These are phyloP conservation scores for Ustilago hordei DNA, from an alignment of 1,284 basidiomycete species.

Conservation along the genomic window DNA sequence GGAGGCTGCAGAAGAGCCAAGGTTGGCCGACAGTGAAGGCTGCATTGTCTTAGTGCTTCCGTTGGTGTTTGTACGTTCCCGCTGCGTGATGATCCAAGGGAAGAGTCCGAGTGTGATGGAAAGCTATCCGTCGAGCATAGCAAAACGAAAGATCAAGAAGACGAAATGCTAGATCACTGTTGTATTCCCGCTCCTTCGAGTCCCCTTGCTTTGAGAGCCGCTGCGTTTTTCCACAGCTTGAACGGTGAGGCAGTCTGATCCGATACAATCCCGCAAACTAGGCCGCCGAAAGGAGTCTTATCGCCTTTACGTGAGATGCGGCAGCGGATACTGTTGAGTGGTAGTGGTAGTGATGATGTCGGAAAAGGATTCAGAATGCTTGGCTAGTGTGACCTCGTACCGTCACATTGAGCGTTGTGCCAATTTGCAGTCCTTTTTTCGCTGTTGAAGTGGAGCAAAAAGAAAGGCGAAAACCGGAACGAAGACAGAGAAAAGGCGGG, in stretches of 20 bases:
- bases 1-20: not conserved
- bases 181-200: not conserved
- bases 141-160: not conserved
- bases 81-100: not conserved
- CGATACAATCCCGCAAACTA: not conserved
- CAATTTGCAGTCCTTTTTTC: not conserved
- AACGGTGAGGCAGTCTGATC: not conserved
- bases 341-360: not conserved
- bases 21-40: not conserved
- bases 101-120: not conserved
- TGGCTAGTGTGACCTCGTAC: slow-evolving; percentile 3
- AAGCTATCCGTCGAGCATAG: not conserved
- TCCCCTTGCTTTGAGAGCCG: not conserved
- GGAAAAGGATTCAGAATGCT: not conserved
- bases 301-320: too few relatives aligned
- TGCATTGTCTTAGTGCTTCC: not conserved
- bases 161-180: not conserved
- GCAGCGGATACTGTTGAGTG: not conserved
- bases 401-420: not conserved
- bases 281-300: not conserved
- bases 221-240: not conserved
- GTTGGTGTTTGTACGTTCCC: not conserved
- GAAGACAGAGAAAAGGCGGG: slow-evolving; percentile 1
- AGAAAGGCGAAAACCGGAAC: slow-evolving; percentile 7
- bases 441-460: slow-evolving; percentile 8